Conservation (phyloP, 2,329 filamentous ascomycete genomes). For the Cordyceps tenuipes region DNA sequence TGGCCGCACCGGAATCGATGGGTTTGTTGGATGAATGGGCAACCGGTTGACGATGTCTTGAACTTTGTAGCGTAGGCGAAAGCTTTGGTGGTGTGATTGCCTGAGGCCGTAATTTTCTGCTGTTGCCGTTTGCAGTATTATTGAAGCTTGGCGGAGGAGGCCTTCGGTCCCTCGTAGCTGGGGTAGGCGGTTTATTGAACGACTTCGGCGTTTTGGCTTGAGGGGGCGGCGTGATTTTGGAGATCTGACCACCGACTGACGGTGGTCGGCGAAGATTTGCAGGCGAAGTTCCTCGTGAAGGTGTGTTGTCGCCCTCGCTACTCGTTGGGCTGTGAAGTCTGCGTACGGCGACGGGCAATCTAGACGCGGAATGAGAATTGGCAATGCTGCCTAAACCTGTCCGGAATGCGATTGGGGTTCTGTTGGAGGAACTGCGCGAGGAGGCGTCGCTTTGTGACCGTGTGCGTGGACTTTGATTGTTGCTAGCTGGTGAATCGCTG, state of each 20-base stretch:
- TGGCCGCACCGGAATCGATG: constrained; percentile 51
- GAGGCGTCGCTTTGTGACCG: constrained; percentile 56
- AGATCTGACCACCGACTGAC: constrained; percentile 31
- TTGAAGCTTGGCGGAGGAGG: constrained; percentile 33
- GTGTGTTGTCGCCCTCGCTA: constrained; percentile 39
- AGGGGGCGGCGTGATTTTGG: constrained; percentile 27
- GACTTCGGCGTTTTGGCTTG: constrained; percentile 33
- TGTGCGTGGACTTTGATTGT: constrained; percentile 27
- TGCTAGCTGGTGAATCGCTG: constrained; percentile 15
- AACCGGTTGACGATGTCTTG: constrained; percentile 70
- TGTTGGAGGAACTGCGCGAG: constrained; percentile 22
- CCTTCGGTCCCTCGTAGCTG: constrained; percentile 28
- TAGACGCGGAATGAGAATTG: constrained; percentile 29
- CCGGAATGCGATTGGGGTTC: constrained; percentile 24
- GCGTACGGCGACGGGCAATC: constrained; percentile 38
- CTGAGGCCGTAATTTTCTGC: constrained; percentile 61
- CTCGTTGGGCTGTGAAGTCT: constrained; percentile 35
- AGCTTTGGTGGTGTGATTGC: constrained; percentile 62
- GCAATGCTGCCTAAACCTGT: constrained; percentile 19
- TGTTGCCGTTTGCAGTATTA: constrained; percentile 40
- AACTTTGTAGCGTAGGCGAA: constrained; percentile 73
- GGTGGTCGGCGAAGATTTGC: constrained; percentile 35
- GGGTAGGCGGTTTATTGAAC: constrained; percentile 36
- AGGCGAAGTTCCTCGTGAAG: constrained; percentile 50
- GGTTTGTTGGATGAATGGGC: constrained; percentile 65